phyloP scores from a whole-genome alignment of 257 asterid species.

The Solanum chmielewskii region DNA sequence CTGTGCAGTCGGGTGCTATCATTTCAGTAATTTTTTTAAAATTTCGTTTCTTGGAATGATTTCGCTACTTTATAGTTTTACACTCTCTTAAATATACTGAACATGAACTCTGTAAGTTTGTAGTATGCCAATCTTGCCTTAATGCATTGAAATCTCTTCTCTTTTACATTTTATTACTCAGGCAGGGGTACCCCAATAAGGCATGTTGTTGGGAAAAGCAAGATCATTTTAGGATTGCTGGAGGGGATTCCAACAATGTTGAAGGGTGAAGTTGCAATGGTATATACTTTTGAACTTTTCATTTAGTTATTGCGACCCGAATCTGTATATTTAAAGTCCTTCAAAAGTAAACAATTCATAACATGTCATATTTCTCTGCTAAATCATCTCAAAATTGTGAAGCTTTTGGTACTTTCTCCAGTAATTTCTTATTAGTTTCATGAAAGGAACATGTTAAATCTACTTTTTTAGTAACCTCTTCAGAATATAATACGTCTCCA shows the following conservation, averaged over 20 bases:
- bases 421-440: background rate
- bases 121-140: background rate
- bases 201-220: constrained; percentile 90
- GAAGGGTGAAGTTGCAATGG: constrained; percentile 91
- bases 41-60: background rate
- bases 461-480: background rate
- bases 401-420: background rate
- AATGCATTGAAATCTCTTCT: background rate
- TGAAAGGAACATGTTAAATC: background rate
- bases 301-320: background rate
- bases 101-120: background rate
- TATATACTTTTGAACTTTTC: constrained; percentile 7
- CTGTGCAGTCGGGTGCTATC: background rate
- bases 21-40: background rate
- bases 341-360: background rate
- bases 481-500: background rate
- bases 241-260: constrained; percentile 92
- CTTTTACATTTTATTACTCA: constrained; percentile 12
- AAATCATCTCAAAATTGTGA: background rate
- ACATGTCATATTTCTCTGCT: background rate
- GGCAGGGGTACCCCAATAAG: constrained; percentile 71
- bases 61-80: background rate
- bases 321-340: background rate
- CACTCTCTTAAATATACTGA: background rate
- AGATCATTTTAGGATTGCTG: constrained; percentile 71